These are phyloP conservation scores for Sonneratia alba DNA, from an alignment of 345 rosid species.

Conservation along the genomic window DNA sequence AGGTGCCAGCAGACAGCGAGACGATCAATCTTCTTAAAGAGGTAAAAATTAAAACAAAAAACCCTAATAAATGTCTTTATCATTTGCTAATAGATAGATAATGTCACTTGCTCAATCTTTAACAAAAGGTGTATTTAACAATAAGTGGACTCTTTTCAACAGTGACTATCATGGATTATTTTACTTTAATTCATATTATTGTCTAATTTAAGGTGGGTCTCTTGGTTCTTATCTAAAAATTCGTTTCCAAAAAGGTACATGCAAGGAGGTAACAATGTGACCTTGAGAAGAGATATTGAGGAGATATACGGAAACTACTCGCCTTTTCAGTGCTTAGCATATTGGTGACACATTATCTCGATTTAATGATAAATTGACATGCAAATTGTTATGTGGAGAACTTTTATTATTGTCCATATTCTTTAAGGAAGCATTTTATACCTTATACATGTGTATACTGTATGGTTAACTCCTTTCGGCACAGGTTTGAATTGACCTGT, in stretches of 20 bases:
- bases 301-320: conserved; percentile 21
- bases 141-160: neutral
- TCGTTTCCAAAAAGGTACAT: conserved; percentile 14
- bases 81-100: too few relatives aligned
- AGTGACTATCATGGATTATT: neutral
- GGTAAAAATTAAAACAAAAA: too few relatives aligned
- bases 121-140: too few relatives aligned
- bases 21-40: conserved; percentile 31
- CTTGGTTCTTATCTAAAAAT: too few relatives aligned
- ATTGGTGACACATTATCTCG: conserved; percentile 14
- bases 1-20: conserved; percentile 37
- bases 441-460: too few relatives aligned
- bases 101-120: too few relatives aligned
- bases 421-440: too few relatives aligned
- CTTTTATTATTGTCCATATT: too few relatives aligned
- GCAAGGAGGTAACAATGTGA: conserved; percentile 12
- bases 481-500: conserved; percentile 21
- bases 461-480: neutral
- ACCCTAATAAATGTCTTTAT: too few relatives aligned
- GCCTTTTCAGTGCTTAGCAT: conserved; percentile 21
- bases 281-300: conserved; percentile 8
- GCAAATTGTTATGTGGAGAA: too few relatives aligned
- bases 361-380: too few relatives aligned
- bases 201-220: neutral
- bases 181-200: neutral